A percentile compares a stretch with the other conserved stretches of the same genome.
These are phyloP conservation scores for Rauvolfia tetraphylla DNA, from an alignment of 257 asterid genomes.

Conservation along the genomic window DNA sequence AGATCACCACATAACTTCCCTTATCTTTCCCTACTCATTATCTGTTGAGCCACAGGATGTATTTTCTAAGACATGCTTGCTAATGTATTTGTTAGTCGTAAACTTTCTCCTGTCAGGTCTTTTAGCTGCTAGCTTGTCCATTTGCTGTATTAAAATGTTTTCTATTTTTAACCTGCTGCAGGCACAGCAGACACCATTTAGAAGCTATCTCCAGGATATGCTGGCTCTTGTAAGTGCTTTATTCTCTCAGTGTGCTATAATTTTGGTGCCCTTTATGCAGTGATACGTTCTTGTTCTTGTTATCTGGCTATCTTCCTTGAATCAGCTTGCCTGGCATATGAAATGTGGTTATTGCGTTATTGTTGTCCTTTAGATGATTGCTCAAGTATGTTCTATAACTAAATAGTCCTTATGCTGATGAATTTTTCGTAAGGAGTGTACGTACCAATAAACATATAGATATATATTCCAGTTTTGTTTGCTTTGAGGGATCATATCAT, in stretches of 20 bases:
- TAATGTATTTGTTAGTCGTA: too few relatives aligned
- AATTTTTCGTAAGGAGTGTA: not conserved
- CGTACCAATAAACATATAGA: not conserved
- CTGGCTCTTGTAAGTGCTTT: constrained; percentile 63
- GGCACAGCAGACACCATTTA: constrained; percentile 89
- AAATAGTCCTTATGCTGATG: not conserved
- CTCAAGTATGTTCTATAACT: not conserved
- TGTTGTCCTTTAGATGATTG: not conserved
- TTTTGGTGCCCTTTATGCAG: not conserved
- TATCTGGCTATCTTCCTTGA: not conserved
- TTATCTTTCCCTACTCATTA: not conserved
- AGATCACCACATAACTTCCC: not conserved
- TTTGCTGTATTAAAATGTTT: not conserved
- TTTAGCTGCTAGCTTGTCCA: not conserved
- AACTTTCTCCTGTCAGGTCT: not conserved
- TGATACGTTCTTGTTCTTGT: not conserved
- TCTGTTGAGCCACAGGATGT: not conserved
- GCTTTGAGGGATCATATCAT: not conserved
- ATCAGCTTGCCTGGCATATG: not conserved
- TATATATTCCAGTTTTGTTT: not conserved
- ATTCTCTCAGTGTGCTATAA: not conserved
- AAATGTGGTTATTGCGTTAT: not conserved
- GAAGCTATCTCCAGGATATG: constrained; percentile 85
- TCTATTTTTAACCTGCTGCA: constrained; percentile 27
- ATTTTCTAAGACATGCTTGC: not conserved